Evolutionary conservation across 176 grass and related monocot species (phyloP).

Genomic region (Lolium multiflorum): DNA sequence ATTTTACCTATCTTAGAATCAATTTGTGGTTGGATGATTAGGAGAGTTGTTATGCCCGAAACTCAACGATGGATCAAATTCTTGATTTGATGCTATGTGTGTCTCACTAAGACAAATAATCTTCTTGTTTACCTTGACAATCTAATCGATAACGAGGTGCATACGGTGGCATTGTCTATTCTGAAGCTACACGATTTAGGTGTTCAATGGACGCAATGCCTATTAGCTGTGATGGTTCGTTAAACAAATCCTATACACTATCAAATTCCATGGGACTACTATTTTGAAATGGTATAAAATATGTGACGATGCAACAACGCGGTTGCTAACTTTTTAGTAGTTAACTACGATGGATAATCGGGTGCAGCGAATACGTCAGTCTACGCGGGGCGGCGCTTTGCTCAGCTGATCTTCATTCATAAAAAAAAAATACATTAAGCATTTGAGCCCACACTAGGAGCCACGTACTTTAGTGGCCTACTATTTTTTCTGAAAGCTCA

Average conservation of each 20-base stretch:
- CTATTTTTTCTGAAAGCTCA: background rate
- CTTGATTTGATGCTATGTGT: background rate
- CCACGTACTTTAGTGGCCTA: background rate
- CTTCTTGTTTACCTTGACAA: background rate
- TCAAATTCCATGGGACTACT: too few species aligned
- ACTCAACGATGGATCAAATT: background rate
- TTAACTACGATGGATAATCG: background rate
- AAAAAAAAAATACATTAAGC: background rate
- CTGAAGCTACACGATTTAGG: background rate
- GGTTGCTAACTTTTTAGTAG: background rate
- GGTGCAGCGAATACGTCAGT: background rate
- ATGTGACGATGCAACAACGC: background rate
- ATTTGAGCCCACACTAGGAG: background rate
- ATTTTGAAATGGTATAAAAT: background rate
- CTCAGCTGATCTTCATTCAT: background rate
- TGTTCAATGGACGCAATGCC: background rate
- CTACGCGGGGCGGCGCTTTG: background rate
- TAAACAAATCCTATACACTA: too few species aligned
- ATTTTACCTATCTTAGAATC: background rate
- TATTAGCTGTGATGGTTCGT: background rate
- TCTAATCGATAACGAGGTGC: background rate
- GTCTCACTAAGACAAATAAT: background rate
- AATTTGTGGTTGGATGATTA: background rate
- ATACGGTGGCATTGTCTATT: background rate
- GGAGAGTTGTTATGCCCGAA: background rate